Conservation (phyloP, 148 eudicot genomes). For the Dianthus caryophyllus region DNA sequence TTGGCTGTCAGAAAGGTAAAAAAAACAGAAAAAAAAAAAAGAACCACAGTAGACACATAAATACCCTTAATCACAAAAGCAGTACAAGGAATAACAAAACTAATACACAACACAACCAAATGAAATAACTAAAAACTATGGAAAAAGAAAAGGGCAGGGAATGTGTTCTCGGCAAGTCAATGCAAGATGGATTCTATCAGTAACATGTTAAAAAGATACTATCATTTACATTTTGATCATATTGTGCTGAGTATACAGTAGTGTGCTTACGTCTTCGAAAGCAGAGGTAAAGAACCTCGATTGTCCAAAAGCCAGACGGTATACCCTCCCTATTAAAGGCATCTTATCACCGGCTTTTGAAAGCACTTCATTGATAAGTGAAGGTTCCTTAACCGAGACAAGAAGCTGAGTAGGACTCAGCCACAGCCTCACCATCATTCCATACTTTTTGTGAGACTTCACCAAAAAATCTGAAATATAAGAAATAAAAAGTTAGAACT, state of each 20-base stretch:
- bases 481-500: slow-evolving; percentile 8
- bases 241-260: background rate
- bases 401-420: slow-evolving; percentile 47
- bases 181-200: background rate
- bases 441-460: slow-evolving; percentile 42
- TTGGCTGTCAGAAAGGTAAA: background rate
- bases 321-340: slow-evolving; percentile 50
- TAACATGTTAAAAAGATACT: background rate
- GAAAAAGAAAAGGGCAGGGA: background rate
- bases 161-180: background rate
- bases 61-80: background rate
- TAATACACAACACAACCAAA: background rate
- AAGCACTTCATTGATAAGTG: slow-evolving; percentile 41
- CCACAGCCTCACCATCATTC: slow-evolving; percentile 48
- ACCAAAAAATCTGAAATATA: slow-evolving; percentile 39
- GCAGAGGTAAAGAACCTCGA: slow-evolving; percentile 51
- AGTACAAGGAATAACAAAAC: background rate
- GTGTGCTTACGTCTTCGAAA: slow-evolving; percentile 35
- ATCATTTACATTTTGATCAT: background rate
- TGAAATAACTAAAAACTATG: background rate
- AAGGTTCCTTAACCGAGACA: slow-evolving; percentile 44
- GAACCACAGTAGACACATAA: background rate
- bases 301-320: slow-evolving; percentile 43
- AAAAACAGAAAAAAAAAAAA: background rate
- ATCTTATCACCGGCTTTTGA: slow-evolving; percentile 47